Percentiles rank a stretch among this genome's conserved stretches.
These are phyloP conservation scores for Agapanthus africanus DNA, from an alignment of 106 monocot species.

Conservation along the genomic window DNA sequence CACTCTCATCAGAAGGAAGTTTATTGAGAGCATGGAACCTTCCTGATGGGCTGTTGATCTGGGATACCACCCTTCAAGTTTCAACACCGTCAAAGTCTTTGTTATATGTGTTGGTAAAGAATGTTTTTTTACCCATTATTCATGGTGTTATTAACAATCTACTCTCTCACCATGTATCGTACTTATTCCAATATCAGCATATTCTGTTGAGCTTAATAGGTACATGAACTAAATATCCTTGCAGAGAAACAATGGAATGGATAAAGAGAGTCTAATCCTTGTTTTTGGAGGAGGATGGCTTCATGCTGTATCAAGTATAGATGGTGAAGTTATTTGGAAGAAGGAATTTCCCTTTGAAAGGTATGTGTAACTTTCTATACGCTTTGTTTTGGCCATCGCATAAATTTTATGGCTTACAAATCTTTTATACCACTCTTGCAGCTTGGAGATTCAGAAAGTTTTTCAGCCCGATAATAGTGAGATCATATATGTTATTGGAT, in stretches of 20 bases:
- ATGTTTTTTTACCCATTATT: slow-evolving; percentile 1
- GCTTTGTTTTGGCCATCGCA: neutral
- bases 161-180: neutral
- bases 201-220: slow-evolving; percentile 22
- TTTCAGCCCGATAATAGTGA: slow-evolving; percentile 48
- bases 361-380: slow-evolving; percentile 29
- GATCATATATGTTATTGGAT: slow-evolving; percentile 58
- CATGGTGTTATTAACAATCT: neutral
- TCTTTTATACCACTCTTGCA: slow-evolving; percentile 26
- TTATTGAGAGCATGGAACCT: slow-evolving; percentile 97
- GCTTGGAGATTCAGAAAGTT: slow-evolving; percentile 62
- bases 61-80: slow-evolving; percentile 70
- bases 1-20: slow-evolving; percentile 83
- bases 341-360: slow-evolving; percentile 60
- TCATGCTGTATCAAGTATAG: slow-evolving; percentile 75
- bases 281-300: slow-evolving; percentile 62
- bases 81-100: slow-evolving; percentile 46
- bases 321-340: slow-evolving; percentile 81
- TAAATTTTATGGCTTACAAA: too few relatives aligned
- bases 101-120: slow-evolving; percentile 62
- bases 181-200: neutral
- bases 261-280: slow-evolving; percentile 57
- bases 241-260: slow-evolving; percentile 51
- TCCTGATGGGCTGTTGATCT: slow-evolving; percentile 98
- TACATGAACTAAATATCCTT: slow-evolving; percentile 18